Percentiles rank a stretch among this genome's conserved stretches.
Conservation (phyloP, 1,284 basidiomycete species). For the Cystobasidiaceae sp. region DNA sequence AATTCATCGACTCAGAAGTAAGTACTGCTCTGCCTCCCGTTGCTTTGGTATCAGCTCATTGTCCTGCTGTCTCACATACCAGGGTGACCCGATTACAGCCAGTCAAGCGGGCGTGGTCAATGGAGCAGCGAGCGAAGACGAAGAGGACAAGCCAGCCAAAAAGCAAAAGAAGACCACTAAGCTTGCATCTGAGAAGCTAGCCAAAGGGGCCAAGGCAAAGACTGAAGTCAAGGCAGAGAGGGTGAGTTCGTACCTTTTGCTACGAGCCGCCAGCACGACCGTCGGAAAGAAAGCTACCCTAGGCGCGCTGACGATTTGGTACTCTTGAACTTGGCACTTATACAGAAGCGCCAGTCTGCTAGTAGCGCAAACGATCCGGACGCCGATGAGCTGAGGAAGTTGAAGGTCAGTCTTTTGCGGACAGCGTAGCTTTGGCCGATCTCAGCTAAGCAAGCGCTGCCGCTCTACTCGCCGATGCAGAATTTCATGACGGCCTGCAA, state of each 20-base stretch:
- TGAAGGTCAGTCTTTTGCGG: conserved; percentile 5
- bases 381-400: conserved; percentile 24
- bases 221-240: background rate
- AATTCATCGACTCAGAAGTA: conserved; percentile 28
- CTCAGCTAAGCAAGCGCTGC: background rate
- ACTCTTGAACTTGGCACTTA: too few species aligned
- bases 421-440: background rate
- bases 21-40: background rate
- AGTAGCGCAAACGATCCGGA: conserved; percentile 6
- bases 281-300: background rate
- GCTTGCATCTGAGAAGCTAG: background rate
- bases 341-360: background rate
- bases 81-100: conserved; percentile 28
- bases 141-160: conserved; percentile 12
- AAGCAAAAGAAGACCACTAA: background rate
- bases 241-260: background rate
- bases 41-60: background rate
- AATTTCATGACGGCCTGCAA: conserved; percentile 19
- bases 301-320: background rate
- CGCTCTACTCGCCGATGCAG: background rate
- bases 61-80: background rate
- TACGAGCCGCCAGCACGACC: background rate
- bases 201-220: background rate
- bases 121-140: background rate
- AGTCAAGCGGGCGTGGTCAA: conserved; percentile 19